A percentile compares a stretch with the other conserved stretches of the same genome.
phyloP scores from a whole-genome alignment of 768 basidiomycete genomes.

The Boletus fagicola region DNA sequence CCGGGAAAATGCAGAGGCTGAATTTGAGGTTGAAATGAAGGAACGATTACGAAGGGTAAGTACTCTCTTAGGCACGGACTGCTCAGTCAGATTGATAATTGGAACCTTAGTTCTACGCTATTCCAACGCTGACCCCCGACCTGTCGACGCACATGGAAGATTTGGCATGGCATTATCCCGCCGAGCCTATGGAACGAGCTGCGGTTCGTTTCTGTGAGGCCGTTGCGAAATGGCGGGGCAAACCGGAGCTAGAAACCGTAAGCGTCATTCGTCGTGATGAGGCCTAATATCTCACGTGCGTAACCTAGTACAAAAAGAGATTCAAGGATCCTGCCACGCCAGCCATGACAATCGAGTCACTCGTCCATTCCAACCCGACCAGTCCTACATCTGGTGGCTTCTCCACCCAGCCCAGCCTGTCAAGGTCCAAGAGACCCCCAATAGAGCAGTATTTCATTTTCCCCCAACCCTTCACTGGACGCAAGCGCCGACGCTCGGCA shows the following conservation, averaged over 20 bases:
- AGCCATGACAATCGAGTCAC: constrained; percentile 59
- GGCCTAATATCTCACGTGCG: constrained; percentile 27
- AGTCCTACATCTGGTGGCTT: constrained; percentile 46
- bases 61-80: constrained; percentile 8
- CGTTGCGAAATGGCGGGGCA: constrained; percentile 78
- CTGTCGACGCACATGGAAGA: constrained; percentile 76
- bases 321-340: constrained; percentile 32
- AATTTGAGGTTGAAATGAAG: constrained; percentile 74
- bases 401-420: constrained; percentile 12
- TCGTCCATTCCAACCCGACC: constrained; percentile 69
- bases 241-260: constrained; percentile 80
- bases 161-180: constrained; percentile 71
- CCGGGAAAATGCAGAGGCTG: constrained; percentile 58
- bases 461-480: constrained; percentile 17
- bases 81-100: constrained; percentile 5
- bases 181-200: constrained; percentile 77
- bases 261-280: constrained; percentile 5
- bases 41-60: constrained; percentile 67
- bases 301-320: constrained; percentile 57
- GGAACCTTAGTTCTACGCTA: constrained; percentile 66
- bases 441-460: constrained; percentile 40
- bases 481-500: constrained; percentile 30
- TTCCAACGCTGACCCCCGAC: constrained; percentile 69
- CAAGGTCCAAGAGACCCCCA: constrained; percentile 31
- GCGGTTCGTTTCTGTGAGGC: constrained; percentile 80